Base-by-base conservation (phyloP, 768 basidiomycete genomes). In the Tulasnella sp. region DNA sequence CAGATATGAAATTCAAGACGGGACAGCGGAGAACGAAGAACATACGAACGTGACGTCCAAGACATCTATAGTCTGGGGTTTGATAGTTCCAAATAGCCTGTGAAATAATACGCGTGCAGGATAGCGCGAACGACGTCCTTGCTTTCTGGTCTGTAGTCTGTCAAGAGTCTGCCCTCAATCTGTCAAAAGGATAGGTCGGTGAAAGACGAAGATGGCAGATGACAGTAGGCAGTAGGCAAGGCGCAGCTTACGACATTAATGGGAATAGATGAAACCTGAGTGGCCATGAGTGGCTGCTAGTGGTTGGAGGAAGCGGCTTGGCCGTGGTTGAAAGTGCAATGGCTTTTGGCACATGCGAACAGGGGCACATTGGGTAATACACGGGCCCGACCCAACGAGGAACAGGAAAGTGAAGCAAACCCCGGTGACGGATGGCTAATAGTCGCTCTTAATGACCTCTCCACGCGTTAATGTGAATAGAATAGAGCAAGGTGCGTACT, bases 1-100 rank as follows among this genome's bases (percentile, higher is more conserved):
- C 29, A 25, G 70, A 29, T 34, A 14, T 40, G n/a, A 54, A n/a
- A 25, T 37, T 8, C 19, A 15, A 12, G n/a, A n/a, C n/a, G n/a
- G n/a, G 22, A 14, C 4, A 31, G 37, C 40, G 70, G n/a, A n/a
- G 25, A 34, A 42, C 29, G n/a, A 22, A 36, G 36, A 2, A 78
- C 89, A 54, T 72, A 93, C 93, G 90, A 95, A 91, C 0, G 93
- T 93, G 29, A 95, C 89, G 81, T 94, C 93, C 14, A 93, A 86
- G 0, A 94, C 89, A 76, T 94, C 93, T 77, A 91, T 90, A 1
- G 86, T 90, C 79, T 88, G 87, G 0, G 93, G 91, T 79, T 90
- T 92, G 58, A 94, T 87, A 0, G 88, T 89, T 3, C 93, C 93
- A 80, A 94, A 93, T 25, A 93, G 85, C 9, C 93, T 88, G 80